Base-by-base conservation (phyloP, 208 protist species). In the Acanthamoeba rhysodes region DNA sequence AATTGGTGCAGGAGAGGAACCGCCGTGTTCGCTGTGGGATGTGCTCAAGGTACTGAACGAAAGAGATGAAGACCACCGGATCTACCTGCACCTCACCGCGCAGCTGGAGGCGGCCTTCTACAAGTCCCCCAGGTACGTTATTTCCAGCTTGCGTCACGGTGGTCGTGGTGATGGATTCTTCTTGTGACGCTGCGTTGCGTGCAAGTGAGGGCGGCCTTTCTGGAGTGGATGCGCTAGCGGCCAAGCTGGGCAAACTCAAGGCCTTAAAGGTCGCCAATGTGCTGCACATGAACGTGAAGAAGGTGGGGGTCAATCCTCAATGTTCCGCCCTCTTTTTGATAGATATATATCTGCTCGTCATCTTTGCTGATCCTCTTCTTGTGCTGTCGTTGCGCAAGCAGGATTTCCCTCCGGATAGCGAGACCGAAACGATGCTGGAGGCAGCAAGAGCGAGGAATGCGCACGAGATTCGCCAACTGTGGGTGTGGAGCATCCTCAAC, bases 401-500 rank as follows among this genome's bases (percentile, higher is more conserved):
- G 41, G 80, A 88, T n/a, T 64, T 88, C 16, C 80, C 32, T 20
- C 45, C 50, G 7, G 80, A 88, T 2, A 88, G 80, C 34, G 80
- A 9, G 80, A 20, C 64, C 6, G 80, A 88, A 24, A 50, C 48
- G 12, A 27, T 41, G 24, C 50, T 88, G 48, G 50, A 64, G 16
- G 27, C 80, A 14, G 80, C 80, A 9, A 0, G n/a, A 22, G 50
- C 41, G 29, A n/a, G 50, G 27, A 88, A 88, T 22, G 80, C 16
- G n/a, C 80, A 88, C 80, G 80, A 88, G 80, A 88, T 88, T 10
- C 53, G 45, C 29, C 80, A 88, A 50, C 53, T 88, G 48, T 85
- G 76, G 76, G 76, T 85, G 16, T 85, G 76, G 76, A 85, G 76
- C 41, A 57, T 85, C 76, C 48, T 85, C 45, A 85, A 85, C 48